A percentile compares a stretch with the other conserved stretches of the same genome.
These are phyloP conservation scores for Rhizopogon salebrosus DNA, from an alignment of 768 basidiomycete genomes.

Conservation along the genomic window DNA sequence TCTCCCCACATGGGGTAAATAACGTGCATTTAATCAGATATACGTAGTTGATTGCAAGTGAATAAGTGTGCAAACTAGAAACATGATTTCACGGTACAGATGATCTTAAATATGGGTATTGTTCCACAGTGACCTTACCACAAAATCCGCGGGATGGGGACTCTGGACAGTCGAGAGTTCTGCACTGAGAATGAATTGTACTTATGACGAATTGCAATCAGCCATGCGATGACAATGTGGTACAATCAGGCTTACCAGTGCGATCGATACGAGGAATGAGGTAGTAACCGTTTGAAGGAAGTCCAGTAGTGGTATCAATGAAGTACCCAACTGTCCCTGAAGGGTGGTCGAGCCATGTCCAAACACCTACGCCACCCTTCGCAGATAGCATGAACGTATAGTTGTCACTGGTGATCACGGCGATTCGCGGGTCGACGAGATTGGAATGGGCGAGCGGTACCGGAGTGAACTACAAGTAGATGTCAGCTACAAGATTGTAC, in stretches of 20 bases:
- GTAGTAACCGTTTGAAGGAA: slow-evolving; percentile 49
- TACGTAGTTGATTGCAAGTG: neutral
- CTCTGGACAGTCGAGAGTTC: slow-evolving; percentile 33
- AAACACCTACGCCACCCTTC: slow-evolving; percentile 47
- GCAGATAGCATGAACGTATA: slow-evolving; percentile 50
- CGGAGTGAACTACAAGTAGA: slow-evolving; percentile 42
- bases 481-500: neutral
- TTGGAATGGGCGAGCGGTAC: slow-evolving; percentile 39
- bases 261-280: slow-evolving; percentile 49
- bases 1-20: no score
- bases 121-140: slow-evolving; percentile 49
- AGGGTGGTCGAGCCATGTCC: slow-evolving; percentile 60
- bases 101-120: slow-evolving; percentile 34
- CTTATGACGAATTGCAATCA: slow-evolving; percentile 17
- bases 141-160: slow-evolving; percentile 40
- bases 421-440: slow-evolving; percentile 48
- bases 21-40: neutral
- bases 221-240: neutral
- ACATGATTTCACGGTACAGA: neutral
- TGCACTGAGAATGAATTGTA: slow-evolving; percentile 35
- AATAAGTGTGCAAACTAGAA: neutral
- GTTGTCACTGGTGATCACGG: slow-evolving; percentile 24
- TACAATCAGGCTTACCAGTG: slow-evolving; percentile 33
- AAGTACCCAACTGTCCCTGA: slow-evolving; percentile 50
- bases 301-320: slow-evolving; percentile 35